Evolutionary conservation across 2,329 filamentous ascomycete genomes (phyloP), one percentile per base, ranked within the genome.

Genomic region (Cladophialophora carrionii): DNA sequence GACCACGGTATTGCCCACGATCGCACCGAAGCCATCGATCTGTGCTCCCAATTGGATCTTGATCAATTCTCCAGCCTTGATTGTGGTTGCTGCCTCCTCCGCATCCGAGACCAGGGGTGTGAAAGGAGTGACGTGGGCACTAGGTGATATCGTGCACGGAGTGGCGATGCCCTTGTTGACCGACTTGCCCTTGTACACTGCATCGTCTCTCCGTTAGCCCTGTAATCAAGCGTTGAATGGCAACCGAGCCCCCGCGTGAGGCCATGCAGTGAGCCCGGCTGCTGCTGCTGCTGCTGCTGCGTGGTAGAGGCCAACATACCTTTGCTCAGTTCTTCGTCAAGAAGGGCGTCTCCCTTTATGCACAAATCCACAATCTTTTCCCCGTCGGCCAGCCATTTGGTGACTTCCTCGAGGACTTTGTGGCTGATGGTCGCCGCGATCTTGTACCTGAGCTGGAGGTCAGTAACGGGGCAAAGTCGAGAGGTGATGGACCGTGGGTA

Each of bases 1-100:
- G 65, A 97, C 79, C 72, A 98, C 84, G 66, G 92, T 96, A 80
- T 97, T 90, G 81, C 95, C 97, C 73, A 97, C 91, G 76, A 99
- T 97, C 72, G 94, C 90, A 73, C 92, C 92, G 76, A 98, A 96
- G 61, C 95, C 95, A 81, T 98, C 92, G 70, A 99, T 97, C 82
- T 99, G 95, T 59, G 95, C 95, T 75, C 95, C 95, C n/a, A 99
- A 87, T 82, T 99, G 95, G 78, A 99, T 95, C 87, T 99, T 99
- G 81, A 96, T 86, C 68, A 91, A 82, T 82, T 99, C 95, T 68
- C 88, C 90, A 58, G 89, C 85, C 82, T 96, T 91, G 73, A 99
- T 85, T 74, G 88, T 87, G 56, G 85, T 84, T 64, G 85, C 86
- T 68, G 94, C 91, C 83, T 99, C 95, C 77, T 89, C 87, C 78